These are phyloP conservation scores for Drechmeria coniospora DNA, from an alignment of 2,329 filamentous ascomycete species.

Conservation along the genomic window DNA sequence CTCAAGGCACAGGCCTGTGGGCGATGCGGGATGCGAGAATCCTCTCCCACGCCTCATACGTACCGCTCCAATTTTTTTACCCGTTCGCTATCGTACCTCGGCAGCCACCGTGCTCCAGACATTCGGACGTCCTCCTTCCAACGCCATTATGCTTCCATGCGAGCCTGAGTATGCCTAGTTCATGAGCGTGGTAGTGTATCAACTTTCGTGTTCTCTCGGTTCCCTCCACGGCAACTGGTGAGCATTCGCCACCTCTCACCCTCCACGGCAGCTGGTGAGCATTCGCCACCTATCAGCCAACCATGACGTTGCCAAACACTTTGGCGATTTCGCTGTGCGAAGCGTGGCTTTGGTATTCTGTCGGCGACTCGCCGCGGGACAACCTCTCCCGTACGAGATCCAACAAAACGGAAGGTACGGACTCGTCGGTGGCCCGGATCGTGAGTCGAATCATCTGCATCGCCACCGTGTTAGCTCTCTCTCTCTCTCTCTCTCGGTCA, in stretches of 20 bases:
- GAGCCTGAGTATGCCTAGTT: conserved; percentile 31
- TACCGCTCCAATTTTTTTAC: no score
- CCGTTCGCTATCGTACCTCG: no score
- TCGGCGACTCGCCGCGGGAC: conserved; percentile 33
- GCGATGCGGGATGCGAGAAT: no score
- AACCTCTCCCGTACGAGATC: conserved; percentile 81
- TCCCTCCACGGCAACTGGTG: no score
- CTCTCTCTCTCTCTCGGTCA: background rate
- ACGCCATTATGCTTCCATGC: conserved; percentile 17
- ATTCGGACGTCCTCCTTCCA: conserved; percentile 7
- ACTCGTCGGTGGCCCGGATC: conserved; percentile 84
- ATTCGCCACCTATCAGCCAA: no score
- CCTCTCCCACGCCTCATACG: no score
- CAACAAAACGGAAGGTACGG: conserved; percentile 62
- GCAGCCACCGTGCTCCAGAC: no score
- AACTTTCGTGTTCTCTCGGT: no score
- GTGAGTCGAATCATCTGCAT: conserved; percentile 85
- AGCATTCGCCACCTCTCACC: no score
- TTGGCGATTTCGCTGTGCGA: conserved; percentile 34
- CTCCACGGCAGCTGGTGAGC: no score
- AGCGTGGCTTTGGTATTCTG: conserved; percentile 25
- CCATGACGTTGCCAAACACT: conserved; percentile 41
- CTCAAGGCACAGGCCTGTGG: no score
- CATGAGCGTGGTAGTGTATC: conserved; percentile 1
- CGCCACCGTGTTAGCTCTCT: background rate